Conservation (phyloP, 805 yeast species). For the Phaffomyces thermotolerans region DNA sequence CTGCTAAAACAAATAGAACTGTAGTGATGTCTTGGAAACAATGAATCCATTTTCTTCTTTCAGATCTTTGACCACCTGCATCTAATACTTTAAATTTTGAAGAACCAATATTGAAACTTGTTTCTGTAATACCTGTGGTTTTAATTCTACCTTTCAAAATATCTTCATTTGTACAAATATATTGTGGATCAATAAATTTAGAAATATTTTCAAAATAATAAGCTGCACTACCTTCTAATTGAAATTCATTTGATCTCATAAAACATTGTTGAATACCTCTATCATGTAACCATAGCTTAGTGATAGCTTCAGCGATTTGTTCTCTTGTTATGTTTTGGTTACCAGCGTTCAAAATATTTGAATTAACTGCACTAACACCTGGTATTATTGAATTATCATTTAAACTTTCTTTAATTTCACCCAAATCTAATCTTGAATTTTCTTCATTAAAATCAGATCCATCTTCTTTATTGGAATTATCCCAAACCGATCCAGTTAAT, state of each 20-base stretch:
- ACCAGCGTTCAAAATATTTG: constrained; percentile 8
- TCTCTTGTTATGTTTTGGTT: constrained; percentile 26
- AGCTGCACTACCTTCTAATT: constrained; percentile 74
- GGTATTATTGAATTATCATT: constrained; percentile 18
- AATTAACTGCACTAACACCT: constrained; percentile 18
- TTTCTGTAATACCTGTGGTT: constrained; percentile 93
- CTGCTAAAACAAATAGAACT: constrained; percentile 80
- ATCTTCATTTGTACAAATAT: constrained; percentile 72
- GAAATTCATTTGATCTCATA: constrained; percentile 65
- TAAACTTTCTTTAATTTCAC: constrained; percentile 2
- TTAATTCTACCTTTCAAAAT: constrained; percentile 86
- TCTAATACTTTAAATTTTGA: constrained; percentile 73
- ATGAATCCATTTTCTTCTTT: constrained; percentile 90
- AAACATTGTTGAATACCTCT: constrained; percentile 56
- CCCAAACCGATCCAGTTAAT: constrained; percentile 28
- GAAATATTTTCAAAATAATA: constrained; percentile 73
- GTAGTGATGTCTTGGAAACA: constrained; percentile 88
- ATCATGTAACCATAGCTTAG: constrained; percentile 62
- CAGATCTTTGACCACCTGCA: constrained; percentile 95
- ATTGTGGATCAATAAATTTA: constrained; percentile 56
- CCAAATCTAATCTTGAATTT: constrained; percentile 3
- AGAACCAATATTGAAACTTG: constrained; percentile 61
- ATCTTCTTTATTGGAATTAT: constrained; percentile 10
- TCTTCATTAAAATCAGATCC: constrained; percentile 13
- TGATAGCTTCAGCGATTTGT: constrained; percentile 68